Evolutionary conservation across 371 early-diverging fungal species (phyloP).

Genomic region (Nematocida sp.): DNA sequence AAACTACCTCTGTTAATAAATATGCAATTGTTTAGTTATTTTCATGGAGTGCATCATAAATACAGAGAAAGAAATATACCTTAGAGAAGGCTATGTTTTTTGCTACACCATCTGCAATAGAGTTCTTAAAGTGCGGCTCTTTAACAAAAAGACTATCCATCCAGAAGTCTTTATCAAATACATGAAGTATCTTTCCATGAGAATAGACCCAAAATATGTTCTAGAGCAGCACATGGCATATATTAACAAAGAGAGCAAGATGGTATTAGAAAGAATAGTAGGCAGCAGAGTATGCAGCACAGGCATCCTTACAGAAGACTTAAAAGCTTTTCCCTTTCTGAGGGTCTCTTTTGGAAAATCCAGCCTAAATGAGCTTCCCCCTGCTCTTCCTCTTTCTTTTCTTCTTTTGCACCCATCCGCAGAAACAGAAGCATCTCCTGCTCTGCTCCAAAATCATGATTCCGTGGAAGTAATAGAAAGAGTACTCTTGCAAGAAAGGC

Average conservation of each 20-base stretch:
- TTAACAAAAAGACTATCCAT: not conserved
- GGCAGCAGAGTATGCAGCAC: not conserved
- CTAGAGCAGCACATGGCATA: not conserved
- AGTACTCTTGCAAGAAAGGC: constrained; percentile 18
- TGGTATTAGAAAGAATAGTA: constrained; percentile 15
- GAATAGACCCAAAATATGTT: constrained; percentile 1
- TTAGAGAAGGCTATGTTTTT: constrained; percentile 37
- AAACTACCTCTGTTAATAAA: not conserved
- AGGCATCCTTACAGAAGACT: constrained; percentile 34
- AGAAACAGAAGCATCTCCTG: not conserved
- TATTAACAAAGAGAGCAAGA: constrained; percentile 24
- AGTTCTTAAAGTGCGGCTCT: constrained; percentile 24
- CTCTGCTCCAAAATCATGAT: not conserved
- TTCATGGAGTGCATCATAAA: constrained; percentile 35
- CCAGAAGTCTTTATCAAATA: constrained; percentile 47
- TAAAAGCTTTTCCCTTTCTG: not conserved
- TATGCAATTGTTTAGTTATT: too few species aligned
- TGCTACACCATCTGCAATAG: constrained; percentile 32
- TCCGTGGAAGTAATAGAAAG: not conserved
- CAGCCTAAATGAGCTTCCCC: not conserved
- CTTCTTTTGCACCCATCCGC: too few species aligned
- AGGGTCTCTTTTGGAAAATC: not conserved
- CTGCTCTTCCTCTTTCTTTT: not conserved
- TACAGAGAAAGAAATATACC: constrained; percentile 7
- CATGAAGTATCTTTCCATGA: constrained; percentile 9